Conservation (phyloP, 73 alveolate species). For the Paramecium bursaria region DNA sequence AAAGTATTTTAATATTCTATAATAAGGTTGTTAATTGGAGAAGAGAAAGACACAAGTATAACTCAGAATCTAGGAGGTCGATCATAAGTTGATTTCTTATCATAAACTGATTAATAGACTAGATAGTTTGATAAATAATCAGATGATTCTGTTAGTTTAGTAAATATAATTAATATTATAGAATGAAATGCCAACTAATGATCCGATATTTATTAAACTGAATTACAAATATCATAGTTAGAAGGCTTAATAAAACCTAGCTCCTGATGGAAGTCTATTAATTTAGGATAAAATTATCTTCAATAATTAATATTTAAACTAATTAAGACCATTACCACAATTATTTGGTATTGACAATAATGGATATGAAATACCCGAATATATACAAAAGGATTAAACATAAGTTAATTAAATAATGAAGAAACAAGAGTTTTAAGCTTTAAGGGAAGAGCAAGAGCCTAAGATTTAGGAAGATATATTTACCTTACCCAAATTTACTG, state of each 20-base stretch:
- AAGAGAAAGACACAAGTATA: neutral
- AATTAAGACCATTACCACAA: neutral
- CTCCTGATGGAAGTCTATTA: neutral
- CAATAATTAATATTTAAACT: too few relatives aligned
- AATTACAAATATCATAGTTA: neutral
- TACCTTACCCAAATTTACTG: too few relatives aligned
- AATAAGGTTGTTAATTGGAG: neutral
- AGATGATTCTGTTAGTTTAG: neutral
- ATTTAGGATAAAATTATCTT: neutral
- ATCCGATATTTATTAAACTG: neutral
- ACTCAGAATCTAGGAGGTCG: neutral
- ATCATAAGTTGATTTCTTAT: neutral
- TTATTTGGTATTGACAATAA: neutral
- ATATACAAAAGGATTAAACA: too few relatives aligned
- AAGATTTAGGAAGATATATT: too few relatives aligned
- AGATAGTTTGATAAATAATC: neutral
- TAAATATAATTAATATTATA: too few relatives aligned
- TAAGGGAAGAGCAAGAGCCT: too few relatives aligned
- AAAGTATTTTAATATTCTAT: too few relatives aligned
- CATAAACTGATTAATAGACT: neutral
- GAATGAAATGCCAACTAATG: neutral
- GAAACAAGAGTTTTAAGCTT: too few relatives aligned
- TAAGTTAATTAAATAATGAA: too few relatives aligned
- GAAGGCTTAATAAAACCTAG: too few relatives aligned
- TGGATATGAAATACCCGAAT: neutral